Evolutionary conservation across 768 basidiomycete species (phyloP).

Genomic region (Russula ochroleuca): DNA sequence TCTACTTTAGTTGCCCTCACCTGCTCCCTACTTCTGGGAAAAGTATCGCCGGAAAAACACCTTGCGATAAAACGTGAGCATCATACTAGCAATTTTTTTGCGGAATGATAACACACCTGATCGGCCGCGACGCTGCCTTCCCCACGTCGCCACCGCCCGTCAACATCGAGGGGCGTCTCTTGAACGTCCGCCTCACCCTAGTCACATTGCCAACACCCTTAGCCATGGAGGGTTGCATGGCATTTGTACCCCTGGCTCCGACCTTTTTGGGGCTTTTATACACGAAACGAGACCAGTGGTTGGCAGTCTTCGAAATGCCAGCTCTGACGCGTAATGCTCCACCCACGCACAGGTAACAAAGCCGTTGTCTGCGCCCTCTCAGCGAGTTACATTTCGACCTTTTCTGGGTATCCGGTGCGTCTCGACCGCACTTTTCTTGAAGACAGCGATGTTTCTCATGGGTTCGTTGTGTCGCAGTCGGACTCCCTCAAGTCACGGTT

Average conservation of each 20-base stretch:
- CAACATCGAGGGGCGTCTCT: slow-evolving; percentile 60
- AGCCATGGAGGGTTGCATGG: slow-evolving; percentile 90
- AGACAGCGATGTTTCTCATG: neutral
- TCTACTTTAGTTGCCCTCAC: slow-evolving; percentile 46
- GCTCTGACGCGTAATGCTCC: slow-evolving; percentile 20
- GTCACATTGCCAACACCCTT: slow-evolving; percentile 65
- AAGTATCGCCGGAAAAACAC: slow-evolving; percentile 93
- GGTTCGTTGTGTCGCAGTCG: slow-evolving; percentile 45
- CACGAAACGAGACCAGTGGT: slow-evolving; percentile 58
- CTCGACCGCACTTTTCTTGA: neutral
- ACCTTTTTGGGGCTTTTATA: slow-evolving; percentile 91
- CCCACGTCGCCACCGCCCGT: slow-evolving; percentile 64
- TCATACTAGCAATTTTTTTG: neutral
- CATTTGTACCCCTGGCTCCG: slow-evolving; percentile 69
- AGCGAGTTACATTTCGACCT: slow-evolving; percentile 88
- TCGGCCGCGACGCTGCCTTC: slow-evolving; percentile 78
- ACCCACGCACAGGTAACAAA: slow-evolving; percentile 58
- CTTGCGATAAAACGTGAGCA: slow-evolving; percentile 36
- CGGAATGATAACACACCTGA: slow-evolving; percentile 49
- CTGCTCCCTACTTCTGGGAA: slow-evolving; percentile 57
- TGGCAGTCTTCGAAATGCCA: neutral
- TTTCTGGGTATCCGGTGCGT: slow-evolving; percentile 81
- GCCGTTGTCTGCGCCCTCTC: slow-evolving; percentile 86
- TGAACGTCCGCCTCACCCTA: slow-evolving; percentile 58
- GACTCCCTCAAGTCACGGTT: slow-evolving; percentile 93